Conservation (phyloP, 2,329 filamentous ascomycete species). For the Aspergillus eucalypticola region DNA sequence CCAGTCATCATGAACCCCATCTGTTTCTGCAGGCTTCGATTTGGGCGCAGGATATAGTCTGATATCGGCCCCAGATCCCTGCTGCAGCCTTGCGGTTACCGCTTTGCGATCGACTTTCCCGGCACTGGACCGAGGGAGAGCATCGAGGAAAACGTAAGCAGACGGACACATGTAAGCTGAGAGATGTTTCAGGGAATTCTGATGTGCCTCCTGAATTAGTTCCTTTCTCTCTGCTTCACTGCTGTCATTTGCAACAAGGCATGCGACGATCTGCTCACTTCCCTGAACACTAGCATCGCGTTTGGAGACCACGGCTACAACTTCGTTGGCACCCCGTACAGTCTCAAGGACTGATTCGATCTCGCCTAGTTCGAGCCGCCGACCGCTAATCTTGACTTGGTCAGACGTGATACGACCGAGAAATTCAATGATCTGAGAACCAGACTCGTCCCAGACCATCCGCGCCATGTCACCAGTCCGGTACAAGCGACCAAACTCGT, state of each 20-base stretch:
- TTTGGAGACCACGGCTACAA: conserved; percentile 26
- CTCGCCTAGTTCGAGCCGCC: conserved; percentile 77
- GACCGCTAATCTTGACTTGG: conserved; percentile 83
- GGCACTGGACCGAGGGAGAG: conserved; percentile 27
- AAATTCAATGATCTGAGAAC: conserved; percentile 62
- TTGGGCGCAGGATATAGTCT: conserved; percentile 8
- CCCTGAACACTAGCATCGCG: conserved; percentile 20
- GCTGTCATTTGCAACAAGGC: conserved; percentile 20
- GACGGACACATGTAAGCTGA: conserved; percentile 29
- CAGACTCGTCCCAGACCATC: conserved; percentile 62
- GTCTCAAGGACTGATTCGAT: conserved; percentile 54
- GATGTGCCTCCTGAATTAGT: conserved; percentile 19
- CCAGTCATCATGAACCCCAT: conserved; percentile 10
- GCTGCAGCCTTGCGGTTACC: conserved; percentile 16
- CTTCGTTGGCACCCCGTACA: conserved; percentile 22
- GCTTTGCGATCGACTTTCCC: conserved; percentile 31
- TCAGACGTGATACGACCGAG: conserved; percentile 76
- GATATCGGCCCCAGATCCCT: conserved; percentile 1
- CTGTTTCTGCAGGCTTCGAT: neutral
- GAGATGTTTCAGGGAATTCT: conserved; percentile 18
- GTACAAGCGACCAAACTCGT: conserved; percentile 50
- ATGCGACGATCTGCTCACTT: conserved; percentile 30
- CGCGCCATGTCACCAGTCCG: conserved; percentile 49
- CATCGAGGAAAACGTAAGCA: conserved; percentile 23
- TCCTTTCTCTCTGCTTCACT: conserved; percentile 11